Percentiles rank a stretch among this genome's conserved stretches.
These are phyloP conservation scores for Beauveria caledonica DNA, from an alignment of 2,329 filamentous ascomycete species.

Conservation along the genomic window DNA sequence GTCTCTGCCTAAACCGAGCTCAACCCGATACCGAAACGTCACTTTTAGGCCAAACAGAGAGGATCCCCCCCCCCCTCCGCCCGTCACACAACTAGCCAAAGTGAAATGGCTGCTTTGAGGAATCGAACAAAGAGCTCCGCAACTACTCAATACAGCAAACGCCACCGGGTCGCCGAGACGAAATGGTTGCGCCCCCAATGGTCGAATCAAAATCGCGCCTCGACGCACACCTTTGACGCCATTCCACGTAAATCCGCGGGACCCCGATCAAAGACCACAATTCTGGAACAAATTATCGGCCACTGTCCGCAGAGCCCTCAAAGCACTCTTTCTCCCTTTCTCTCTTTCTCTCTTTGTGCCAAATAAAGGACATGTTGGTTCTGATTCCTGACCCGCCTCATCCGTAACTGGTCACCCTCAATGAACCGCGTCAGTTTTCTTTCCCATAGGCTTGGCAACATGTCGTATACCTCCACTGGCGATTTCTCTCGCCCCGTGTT, in stretches of 20 bases:
- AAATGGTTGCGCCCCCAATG: neutral
- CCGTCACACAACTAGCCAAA: too few relatives aligned
- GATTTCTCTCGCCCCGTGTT: neutral
- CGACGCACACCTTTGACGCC: neutral
- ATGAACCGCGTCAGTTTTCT: neutral
- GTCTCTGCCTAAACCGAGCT: too few relatives aligned
- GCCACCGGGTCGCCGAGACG: neutral
- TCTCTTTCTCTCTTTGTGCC: neutral
- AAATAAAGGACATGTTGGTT: too few relatives aligned
- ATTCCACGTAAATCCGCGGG: neutral
- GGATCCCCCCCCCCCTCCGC: too few relatives aligned
- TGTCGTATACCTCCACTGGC: neutral
- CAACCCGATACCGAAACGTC: too few relatives aligned
- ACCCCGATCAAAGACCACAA: neutral
- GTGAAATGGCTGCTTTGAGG: too few relatives aligned
- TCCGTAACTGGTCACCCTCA: too few relatives aligned
- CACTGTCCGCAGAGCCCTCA: neutral
- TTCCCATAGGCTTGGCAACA: neutral
- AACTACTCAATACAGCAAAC: neutral
- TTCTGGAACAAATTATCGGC: slow-evolving; percentile 6
- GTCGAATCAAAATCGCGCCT: slow-evolving; percentile 5
- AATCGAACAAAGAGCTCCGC: too few relatives aligned
- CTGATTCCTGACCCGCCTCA: neutral
- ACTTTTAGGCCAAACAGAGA: too few relatives aligned
- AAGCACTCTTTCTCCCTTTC: neutral